Evolutionary conservation across 495 filamentous ascomycete species (phyloP).

Genomic region (Jackrogersella multiformis): DNA sequence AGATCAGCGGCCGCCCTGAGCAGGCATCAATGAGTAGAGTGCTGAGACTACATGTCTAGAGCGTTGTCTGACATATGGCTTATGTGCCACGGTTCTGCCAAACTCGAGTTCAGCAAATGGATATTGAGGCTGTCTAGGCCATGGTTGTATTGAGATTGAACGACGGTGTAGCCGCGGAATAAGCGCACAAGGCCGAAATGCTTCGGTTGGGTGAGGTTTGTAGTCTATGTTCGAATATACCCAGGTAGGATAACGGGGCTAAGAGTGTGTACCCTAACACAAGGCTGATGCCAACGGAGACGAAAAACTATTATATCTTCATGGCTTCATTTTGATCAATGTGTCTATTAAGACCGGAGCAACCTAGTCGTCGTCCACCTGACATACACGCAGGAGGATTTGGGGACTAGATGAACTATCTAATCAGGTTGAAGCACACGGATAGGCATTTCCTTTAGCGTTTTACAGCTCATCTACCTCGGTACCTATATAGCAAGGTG

Average conservation of each 20-base stretch:
- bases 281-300: background rate
- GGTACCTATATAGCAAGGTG: background rate
- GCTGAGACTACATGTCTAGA: background rate
- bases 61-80: background rate
- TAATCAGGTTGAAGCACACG: background rate
- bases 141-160: background rate
- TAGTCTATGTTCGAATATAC: background rate
- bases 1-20: conserved; percentile 25
- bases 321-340: background rate
- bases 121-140: background rate
- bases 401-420: background rate
- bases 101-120: background rate
- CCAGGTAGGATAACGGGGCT: background rate
- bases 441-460: background rate
- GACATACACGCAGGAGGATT: no score
- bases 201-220: background rate
- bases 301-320: no score
- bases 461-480: background rate
- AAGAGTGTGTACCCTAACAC: no score
- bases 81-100: background rate
- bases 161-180: background rate
- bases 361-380: no score
- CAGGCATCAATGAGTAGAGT: background rate
- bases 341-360: no score
- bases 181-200: background rate